A percentile compares a stretch with the other conserved stretches of the same genome.
phyloP scores from a whole-genome alignment of 2,329 filamentous ascomycete genomes.

The Pestalotiopsis sp. region DNA sequence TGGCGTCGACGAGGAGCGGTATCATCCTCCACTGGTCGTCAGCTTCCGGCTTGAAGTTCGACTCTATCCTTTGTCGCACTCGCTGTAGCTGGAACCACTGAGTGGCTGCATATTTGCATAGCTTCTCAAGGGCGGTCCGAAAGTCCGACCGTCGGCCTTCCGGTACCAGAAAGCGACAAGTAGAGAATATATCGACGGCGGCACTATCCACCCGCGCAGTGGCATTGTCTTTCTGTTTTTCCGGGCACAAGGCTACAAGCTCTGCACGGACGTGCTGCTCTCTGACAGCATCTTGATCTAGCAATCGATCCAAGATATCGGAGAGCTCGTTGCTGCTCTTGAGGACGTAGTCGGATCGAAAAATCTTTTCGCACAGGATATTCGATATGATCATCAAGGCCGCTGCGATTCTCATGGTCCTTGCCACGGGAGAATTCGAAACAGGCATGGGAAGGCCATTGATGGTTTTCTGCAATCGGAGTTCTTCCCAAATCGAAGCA shows the following conservation, averaged over 20 bases:
- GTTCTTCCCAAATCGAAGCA: neutral
- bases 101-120: no score
- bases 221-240: neutral
- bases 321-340: conserved; percentile 4
- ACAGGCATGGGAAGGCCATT: neutral
- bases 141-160: no score
- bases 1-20: no score
- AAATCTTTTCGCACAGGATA: neutral
- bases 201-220: neutral
- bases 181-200: neutral
- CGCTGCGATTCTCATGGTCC: neutral
- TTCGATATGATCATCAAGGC: neutral
- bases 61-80: no score
- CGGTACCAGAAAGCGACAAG: no score
- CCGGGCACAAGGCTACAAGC: neutral
- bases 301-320: neutral
- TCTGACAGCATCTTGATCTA: neutral
- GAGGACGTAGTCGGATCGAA: conserved; percentile 5
- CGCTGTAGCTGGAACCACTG: no score
- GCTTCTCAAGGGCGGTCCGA: no score
- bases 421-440: neutral
- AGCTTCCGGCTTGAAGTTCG: no score
- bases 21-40: no score
- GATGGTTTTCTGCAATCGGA: neutral
- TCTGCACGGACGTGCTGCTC: conserved; percentile 8